A percentile compares a stretch with the other conserved stretches of the same genome.
Conservation (phyloP, 169 alveolate genomes). For the Eimeria brunetti region DNA sequence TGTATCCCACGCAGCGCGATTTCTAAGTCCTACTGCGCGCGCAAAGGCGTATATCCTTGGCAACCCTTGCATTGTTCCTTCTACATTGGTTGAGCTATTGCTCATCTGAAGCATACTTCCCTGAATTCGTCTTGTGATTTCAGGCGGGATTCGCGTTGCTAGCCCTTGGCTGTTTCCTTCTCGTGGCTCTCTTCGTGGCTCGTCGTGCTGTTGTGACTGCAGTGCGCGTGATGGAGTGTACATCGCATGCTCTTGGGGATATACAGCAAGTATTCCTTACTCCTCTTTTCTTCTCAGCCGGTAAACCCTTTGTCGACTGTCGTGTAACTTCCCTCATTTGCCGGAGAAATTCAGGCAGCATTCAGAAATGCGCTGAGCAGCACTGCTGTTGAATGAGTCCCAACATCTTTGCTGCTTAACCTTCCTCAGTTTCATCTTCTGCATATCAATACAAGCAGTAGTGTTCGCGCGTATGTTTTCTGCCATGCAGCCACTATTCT, state of each 20-base stretch:
- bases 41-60: neutral
- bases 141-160: slow-evolving; percentile 70
- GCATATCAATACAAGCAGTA: neutral
- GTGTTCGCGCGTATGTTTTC: neutral
- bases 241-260: slow-evolving; percentile 68
- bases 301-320: slow-evolving; percentile 27
- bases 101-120: neutral
- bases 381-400: neutral
- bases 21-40: neutral
- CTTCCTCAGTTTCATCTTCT: neutral
- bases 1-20: neutral
- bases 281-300: slow-evolving; percentile 60
- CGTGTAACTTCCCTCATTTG: neutral
- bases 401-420: neutral
- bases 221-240: slow-evolving; percentile 74
- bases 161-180: slow-evolving; percentile 25
- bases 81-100: neutral
- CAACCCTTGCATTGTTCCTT: neutral
- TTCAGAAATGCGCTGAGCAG: neutral
- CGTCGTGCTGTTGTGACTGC: slow-evolving; percentile 62
- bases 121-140: neutral
- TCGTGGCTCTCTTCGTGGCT: slow-evolving; percentile 54
- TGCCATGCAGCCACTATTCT: slow-evolving; percentile 40
- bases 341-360: neutral
- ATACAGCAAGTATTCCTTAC: slow-evolving; percentile 71